Evolutionary conservation across 352 stramenopile species (phyloP).

Genomic region (Pythium aquatile): DNA sequence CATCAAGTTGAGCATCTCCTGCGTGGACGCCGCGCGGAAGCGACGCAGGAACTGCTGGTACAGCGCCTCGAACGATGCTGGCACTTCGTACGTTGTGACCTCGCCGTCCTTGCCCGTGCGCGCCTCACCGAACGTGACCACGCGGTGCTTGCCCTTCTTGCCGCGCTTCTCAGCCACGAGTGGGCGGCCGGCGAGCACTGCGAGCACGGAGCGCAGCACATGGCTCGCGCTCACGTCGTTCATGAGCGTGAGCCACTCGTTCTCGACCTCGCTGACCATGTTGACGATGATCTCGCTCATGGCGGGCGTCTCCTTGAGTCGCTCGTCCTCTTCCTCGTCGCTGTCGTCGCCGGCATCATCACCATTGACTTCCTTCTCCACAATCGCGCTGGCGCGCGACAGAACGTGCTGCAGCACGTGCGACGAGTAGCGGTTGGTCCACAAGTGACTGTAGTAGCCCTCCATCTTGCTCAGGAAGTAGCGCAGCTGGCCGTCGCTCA

Average conservation of each 20-base stretch:
- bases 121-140: slow-evolving; percentile 57
- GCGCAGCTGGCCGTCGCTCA: slow-evolving; percentile 66
- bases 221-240: slow-evolving; percentile 86
- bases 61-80: slow-evolving; percentile 51
- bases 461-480: slow-evolving; percentile 81
- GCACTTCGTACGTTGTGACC: slow-evolving; percentile 43
- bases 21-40: slow-evolving; percentile 30
- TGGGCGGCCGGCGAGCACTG: slow-evolving; percentile 59
- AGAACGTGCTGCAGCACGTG: slow-evolving; percentile 81
- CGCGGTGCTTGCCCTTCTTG: slow-evolving; percentile 80
- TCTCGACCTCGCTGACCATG: slow-evolving; percentile 73
- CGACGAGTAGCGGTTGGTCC: slow-evolving; percentile 87
- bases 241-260: slow-evolving; percentile 83
- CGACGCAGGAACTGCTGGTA: slow-evolving; percentile 54
- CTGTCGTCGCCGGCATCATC: slow-evolving; percentile 27
- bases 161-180: slow-evolving; percentile 73
- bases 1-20: slow-evolving; percentile 59
- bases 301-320: slow-evolving; percentile 50
- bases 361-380: slow-evolving; percentile 40
- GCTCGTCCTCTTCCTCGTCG: slow-evolving; percentile 51
- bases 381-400: slow-evolving; percentile 51
- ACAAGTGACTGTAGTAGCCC: slow-evolving; percentile 78
- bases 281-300: slow-evolving; percentile 75
- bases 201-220: slow-evolving; percentile 72
- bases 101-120: slow-evolving; percentile 34